A percentile compares a stretch with the other conserved stretches of the same genome.
These are phyloP conservation scores for Neocatenulostroma microsporum DNA, from an alignment of 2,329 filamentous ascomycete genomes.

Conservation along the genomic window DNA sequence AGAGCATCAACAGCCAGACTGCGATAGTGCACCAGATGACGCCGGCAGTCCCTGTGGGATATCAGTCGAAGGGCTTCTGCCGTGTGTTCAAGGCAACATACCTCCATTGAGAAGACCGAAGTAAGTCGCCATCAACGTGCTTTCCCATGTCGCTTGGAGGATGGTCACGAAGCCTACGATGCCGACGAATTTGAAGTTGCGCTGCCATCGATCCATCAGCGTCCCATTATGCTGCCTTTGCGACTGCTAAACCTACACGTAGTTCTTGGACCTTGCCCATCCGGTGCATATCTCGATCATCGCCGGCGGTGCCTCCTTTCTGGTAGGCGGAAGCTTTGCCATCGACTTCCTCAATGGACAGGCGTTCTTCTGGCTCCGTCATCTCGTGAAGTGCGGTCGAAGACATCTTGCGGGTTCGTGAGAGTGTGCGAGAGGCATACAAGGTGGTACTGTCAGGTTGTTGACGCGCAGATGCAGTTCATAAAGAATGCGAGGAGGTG, in stretches of 20 bases:
- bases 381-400: slow-evolving; percentile 12
- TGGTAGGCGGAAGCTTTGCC: slow-evolving; percentile 12
- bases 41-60: slow-evolving; percentile 14
- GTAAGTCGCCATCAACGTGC: slow-evolving; percentile 32
- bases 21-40: slow-evolving; percentile 27
- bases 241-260: slow-evolving; percentile 32
- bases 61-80: neutral
- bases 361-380: slow-evolving; percentile 15
- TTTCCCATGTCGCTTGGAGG: slow-evolving; percentile 50
- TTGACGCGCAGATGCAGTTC: neutral
- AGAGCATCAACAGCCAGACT: slow-evolving; percentile 26
- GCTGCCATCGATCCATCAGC: neutral
- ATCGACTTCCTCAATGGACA: slow-evolving; percentile 19
- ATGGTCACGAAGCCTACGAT: slow-evolving; percentile 49
- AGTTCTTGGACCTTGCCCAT: slow-evolving; percentile 47
- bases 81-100: too few relatives aligned
- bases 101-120: slow-evolving; percentile 26
- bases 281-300: slow-evolving; percentile 41
- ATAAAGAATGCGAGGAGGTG: neutral
- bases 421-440: too few relatives aligned
- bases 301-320: slow-evolving; percentile 26
- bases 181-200: slow-evolving; percentile 43
- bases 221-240: slow-evolving; percentile 20
- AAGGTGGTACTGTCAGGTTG: neutral
- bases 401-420: too few relatives aligned